Evolutionary conservation across 352 stramenopile genomes (phyloP).

Genomic region (Pythium phragmiticola): DNA sequence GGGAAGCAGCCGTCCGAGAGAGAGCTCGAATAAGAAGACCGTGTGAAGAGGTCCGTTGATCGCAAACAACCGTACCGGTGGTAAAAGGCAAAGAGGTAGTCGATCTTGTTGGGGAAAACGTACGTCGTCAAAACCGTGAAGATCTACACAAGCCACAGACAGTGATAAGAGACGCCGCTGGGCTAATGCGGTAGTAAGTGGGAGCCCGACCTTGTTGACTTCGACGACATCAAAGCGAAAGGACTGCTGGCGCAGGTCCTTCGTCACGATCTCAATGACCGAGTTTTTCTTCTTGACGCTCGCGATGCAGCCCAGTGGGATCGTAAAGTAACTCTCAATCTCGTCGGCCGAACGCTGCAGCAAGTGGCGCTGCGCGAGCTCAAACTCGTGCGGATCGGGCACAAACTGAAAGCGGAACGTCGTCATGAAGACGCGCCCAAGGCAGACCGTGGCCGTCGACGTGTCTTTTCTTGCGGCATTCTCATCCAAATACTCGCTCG

Average conservation of each 20-base stretch:
- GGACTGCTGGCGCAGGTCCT: conserved; percentile 72
- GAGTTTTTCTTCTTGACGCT: conserved; percentile 81
- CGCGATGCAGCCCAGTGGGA: conserved; percentile 70
- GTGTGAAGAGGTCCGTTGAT: no score
- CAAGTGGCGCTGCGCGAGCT: conserved; percentile 49
- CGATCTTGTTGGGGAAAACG: conserved; percentile 80
- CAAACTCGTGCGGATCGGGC: conserved; percentile 57
- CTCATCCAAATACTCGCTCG: conserved; percentile 74
- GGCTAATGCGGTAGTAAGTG: background rate
- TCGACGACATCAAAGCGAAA: conserved; percentile 78
- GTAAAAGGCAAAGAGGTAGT: conserved; percentile 87
- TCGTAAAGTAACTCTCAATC: conserved; percentile 74
- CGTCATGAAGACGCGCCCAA: conserved; percentile 79
- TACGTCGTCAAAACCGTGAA: conserved; percentile 77
- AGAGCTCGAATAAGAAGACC: no score
- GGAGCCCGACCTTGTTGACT: conserved; percentile 48
- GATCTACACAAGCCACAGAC: conserved; percentile 40
- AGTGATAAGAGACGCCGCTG: background rate
- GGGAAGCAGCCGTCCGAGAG: no score
- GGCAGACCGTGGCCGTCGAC: conserved; percentile 52
- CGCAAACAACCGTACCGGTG: conserved; percentile 37
- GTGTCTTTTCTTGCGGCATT: conserved; percentile 57
- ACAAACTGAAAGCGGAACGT: conserved; percentile 85
- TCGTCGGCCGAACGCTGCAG: conserved; percentile 57
- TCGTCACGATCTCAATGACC: conserved; percentile 74